Evolutionary conservation across 2,329 filamentous ascomycete species (phyloP).

Genomic region (Fusarium sp.): DNA sequence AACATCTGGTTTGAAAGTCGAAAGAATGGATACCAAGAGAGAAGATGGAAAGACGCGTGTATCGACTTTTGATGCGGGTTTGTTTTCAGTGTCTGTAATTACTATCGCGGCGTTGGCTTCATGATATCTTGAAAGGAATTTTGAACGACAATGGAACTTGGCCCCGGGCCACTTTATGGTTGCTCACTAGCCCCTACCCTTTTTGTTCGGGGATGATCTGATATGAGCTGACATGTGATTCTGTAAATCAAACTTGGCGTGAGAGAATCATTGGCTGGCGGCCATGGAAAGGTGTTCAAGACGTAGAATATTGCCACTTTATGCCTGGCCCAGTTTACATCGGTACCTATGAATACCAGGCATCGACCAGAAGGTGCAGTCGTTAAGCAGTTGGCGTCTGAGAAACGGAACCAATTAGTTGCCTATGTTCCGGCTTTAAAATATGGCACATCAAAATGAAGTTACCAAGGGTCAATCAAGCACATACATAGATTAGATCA

Average conservation of each 20-base stretch:
- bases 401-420: not conserved
- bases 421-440: too few relatives aligned
- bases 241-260: not conserved
- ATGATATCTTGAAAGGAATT: slow-evolving; percentile 36
- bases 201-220: not conserved
- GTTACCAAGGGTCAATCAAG: not conserved
- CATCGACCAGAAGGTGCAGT: not conserved
- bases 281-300: not conserved
- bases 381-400: not conserved
- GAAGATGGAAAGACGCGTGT: slow-evolving; percentile 1
- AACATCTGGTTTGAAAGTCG: slow-evolving; percentile 15
- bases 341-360: not conserved
- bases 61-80: slow-evolving; percentile 16
- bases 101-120: slow-evolving; percentile 41
- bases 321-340: not conserved
- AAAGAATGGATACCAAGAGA: slow-evolving; percentile 38
- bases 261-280: not conserved
- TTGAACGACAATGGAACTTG: slow-evolving; percentile 20
- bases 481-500: not conserved
- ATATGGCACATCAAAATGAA: not conserved
- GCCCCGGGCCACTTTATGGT: slow-evolving; percentile 15
- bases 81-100: slow-evolving; percentile 39
- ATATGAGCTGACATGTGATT: slow-evolving; percentile 8
- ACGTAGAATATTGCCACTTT: not conserved
- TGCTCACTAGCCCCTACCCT: slow-evolving; percentile 10